phyloP scores from a whole-genome alignment of 2,329 filamentous ascomycete genomes.

The Neopestalotiopsis clavispora region DNA sequence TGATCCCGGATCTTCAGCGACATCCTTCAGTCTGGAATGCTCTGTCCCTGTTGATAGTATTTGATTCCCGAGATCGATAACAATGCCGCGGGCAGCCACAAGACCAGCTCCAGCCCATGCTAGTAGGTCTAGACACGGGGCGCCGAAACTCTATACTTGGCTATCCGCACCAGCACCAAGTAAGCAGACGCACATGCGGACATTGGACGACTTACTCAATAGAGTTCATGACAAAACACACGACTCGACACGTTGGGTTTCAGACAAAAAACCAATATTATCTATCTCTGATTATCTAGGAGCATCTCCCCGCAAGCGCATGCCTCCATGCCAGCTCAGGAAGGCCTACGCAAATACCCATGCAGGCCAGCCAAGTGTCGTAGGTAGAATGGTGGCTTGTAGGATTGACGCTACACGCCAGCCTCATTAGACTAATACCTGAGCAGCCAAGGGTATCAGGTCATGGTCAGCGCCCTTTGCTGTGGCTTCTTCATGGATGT shows the following conservation, averaged over 20 bases:
- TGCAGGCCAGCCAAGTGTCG: not conserved
- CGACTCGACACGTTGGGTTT: not conserved
- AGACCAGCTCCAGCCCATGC: not conserved
- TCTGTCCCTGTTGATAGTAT: not conserved
- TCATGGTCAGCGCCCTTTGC: no score
- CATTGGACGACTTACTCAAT: not conserved
- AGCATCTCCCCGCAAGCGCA: not conserved
- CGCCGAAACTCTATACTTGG: conserved; percentile 3
- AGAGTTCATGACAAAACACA: not conserved
- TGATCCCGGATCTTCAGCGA: not conserved
- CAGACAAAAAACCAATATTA: not conserved
- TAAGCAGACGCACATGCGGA: no score
- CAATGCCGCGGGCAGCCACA: not conserved
- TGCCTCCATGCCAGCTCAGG: not conserved
- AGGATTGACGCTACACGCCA: not conserved
- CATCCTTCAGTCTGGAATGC: not conserved
- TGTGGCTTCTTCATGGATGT: no score
- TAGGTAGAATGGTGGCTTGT: not conserved
- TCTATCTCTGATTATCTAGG: not conserved
- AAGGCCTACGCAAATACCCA: not conserved
- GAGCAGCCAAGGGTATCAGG: not conserved
- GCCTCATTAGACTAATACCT: not conserved
- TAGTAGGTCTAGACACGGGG: conserved; percentile 1
- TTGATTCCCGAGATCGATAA: not conserved
- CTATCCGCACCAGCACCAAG: no score